These are phyloP conservation scores for Umbelopsis sp. DNA, from an alignment of 192 early-diverging fungal species.

Conservation along the genomic window DNA sequence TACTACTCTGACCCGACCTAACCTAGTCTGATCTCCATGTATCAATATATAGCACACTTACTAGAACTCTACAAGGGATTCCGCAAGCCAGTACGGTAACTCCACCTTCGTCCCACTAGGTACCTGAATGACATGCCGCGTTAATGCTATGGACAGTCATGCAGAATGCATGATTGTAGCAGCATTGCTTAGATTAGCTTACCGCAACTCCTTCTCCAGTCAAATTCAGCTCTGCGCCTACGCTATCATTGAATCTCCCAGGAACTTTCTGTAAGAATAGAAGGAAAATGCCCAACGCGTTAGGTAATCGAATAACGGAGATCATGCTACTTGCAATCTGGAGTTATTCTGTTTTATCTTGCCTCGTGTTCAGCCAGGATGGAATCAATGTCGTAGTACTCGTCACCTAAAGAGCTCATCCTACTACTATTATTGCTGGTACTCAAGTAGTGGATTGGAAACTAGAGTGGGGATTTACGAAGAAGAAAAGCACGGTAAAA, in stretches of 20 bases:
- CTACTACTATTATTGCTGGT: no score
- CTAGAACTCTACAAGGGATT: slow-evolving; percentile 25
- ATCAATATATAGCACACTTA: not conserved
- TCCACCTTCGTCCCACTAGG: slow-evolving; percentile 32
- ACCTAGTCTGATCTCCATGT: no score
- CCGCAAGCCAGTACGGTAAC: slow-evolving; percentile 49
- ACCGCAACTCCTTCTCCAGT: slow-evolving; percentile 35
- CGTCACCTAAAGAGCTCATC: slow-evolving; percentile 28
- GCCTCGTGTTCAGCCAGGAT: slow-evolving; percentile 59
- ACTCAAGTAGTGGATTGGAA: no score
- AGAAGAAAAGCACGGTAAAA: no score
- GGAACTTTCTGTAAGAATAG: slow-evolving; percentile 28
- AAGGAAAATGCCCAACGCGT: not conserved
- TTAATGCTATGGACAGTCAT: not conserved
- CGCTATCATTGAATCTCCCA: slow-evolving; percentile 22
- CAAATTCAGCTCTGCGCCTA: slow-evolving; percentile 31
- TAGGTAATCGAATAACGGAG: not conserved
- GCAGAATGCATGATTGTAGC: no score
- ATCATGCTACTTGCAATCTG: not conserved
- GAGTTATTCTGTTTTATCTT: not conserved
- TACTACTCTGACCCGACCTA: no score
- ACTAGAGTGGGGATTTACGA: not conserved
- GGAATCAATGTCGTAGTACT: slow-evolving; percentile 61
- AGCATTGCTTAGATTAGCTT: not conserved
- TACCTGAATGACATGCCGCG: slow-evolving; percentile 12